phyloP scores from a whole-genome alignment of 768 basidiomycete genomes.

The Cystobasidiopsis lactophilus region DNA sequence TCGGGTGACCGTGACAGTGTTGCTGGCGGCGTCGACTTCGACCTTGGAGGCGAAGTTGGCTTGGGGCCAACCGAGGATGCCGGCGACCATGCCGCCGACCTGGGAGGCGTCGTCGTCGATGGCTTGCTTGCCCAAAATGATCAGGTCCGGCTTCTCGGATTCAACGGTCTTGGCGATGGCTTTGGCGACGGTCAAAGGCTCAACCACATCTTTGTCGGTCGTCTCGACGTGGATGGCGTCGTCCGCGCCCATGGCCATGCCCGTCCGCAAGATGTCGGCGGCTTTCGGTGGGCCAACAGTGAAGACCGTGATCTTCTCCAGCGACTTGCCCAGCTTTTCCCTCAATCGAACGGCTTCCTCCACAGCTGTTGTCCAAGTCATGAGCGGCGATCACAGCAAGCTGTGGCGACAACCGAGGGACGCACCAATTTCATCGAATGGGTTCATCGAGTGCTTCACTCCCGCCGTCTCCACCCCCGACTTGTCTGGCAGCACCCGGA shows the following conservation, averaged over 20 bases:
- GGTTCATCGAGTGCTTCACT: slow-evolving; percentile 77
- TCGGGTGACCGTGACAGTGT: slow-evolving; percentile 48
- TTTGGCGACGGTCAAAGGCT: slow-evolving; percentile 79
- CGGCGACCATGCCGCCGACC: slow-evolving; percentile 94
- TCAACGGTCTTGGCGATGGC: slow-evolving; percentile 55
- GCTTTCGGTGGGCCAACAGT: slow-evolving; percentile 88
- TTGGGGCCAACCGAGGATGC: slow-evolving; percentile 73
- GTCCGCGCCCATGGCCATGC: slow-evolving; percentile 95
- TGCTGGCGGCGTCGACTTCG: slow-evolving; percentile 35
- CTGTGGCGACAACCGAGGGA: not conserved
- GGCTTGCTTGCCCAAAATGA: slow-evolving; percentile 92
- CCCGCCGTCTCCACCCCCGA: slow-evolving; percentile 77
- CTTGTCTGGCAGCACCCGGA: slow-evolving; percentile 83
- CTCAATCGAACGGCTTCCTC: slow-evolving; percentile 94
- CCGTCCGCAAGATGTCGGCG: slow-evolving; percentile 74
- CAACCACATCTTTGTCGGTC: slow-evolving; percentile 36
- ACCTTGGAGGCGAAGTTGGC: slow-evolving; percentile 86
- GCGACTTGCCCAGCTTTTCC: slow-evolving; percentile 48
- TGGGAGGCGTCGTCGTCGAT: slow-evolving; percentile 92
- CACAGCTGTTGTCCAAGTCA: slow-evolving; percentile 98
- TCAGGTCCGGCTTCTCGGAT: slow-evolving; percentile 43
- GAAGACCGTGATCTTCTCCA: slow-evolving; percentile 72
- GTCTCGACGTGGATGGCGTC: slow-evolving; percentile 70
- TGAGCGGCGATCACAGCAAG: slow-evolving; percentile 74
- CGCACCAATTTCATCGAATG: not conserved